Conservation (phyloP, 495 filamentous ascomycete genomes). For the Aspergillus nanangensis region DNA sequence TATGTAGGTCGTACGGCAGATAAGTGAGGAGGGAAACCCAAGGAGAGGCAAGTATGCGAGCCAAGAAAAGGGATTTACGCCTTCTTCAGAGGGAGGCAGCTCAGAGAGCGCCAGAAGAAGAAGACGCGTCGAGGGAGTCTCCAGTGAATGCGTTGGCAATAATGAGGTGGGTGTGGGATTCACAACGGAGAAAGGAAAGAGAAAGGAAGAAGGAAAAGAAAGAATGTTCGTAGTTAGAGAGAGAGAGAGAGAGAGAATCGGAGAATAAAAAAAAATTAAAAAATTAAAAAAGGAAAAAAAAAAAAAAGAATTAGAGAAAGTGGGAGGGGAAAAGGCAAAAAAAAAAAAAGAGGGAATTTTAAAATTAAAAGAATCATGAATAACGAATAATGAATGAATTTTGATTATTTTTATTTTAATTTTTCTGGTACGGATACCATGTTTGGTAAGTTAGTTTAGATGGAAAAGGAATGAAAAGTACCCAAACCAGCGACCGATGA, state of each 20-base stretch:
- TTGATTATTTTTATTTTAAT: too few species aligned
- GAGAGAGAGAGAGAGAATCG: conserved; percentile 19
- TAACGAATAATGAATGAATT: background rate
- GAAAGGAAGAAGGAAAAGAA: conserved; percentile 18
- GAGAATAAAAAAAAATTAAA: conserved; percentile 12
- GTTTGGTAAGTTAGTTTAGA: too few species aligned
- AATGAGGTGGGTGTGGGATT: conserved; percentile 17
- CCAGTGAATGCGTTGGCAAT: conserved; percentile 22
- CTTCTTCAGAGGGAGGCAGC: conserved; percentile 30
- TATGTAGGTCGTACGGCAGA: background rate
- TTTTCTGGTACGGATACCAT: too few species aligned
- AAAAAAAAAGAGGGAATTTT: conserved; percentile 1
- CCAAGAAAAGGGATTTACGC: conserved; percentile 23
- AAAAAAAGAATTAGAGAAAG: conserved; percentile 1
- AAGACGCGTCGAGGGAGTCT: conserved; percentile 25
- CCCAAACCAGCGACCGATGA: too few species aligned
- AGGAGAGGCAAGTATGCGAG: conserved; percentile 23
- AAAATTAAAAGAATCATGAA: background rate
- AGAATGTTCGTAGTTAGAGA: conserved; percentile 15
- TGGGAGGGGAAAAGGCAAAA: conserved; percentile 1
- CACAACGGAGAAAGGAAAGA: conserved; percentile 15
- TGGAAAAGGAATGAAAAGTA: too few species aligned
- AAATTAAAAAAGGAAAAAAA: conserved; percentile 6
- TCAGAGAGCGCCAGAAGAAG: conserved; percentile 32
- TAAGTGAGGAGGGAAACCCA: conserved; percentile 14